phyloP scores from a whole-genome alignment of 345 rosid genomes.

The Citrus medica region DNA sequence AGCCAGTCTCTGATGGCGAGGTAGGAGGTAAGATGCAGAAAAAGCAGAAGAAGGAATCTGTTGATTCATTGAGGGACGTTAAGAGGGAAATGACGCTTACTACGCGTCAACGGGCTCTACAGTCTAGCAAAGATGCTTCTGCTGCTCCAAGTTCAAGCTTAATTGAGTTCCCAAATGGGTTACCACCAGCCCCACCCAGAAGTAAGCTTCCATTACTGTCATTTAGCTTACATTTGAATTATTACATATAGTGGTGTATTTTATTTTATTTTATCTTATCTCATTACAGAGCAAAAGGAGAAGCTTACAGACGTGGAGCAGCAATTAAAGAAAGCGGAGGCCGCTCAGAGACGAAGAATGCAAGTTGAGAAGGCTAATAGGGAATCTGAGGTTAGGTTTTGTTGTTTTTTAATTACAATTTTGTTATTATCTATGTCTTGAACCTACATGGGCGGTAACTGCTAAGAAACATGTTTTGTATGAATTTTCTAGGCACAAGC shows the following conservation, averaged over 20 bases:
- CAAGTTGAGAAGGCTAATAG: slow-evolving; percentile 90
- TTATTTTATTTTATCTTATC: neutral
- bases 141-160: slow-evolving; percentile 40
- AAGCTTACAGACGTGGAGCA: slow-evolving; percentile 78
- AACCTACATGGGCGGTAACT: neutral
- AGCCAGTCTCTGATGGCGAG: slow-evolving; percentile 47
- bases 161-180: slow-evolving; percentile 86
- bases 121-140: slow-evolving; percentile 64
- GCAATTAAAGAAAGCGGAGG: slow-evolving; percentile 88
- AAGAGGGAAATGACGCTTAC: slow-evolving; percentile 75
- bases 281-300: slow-evolving; percentile 72
- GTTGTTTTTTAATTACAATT: slow-evolving; percentile 5
- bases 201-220: slow-evolving; percentile 44
- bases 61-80: slow-evolving; percentile 48
- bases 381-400: slow-evolving; percentile 71
- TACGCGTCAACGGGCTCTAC: slow-evolving; percentile 88
- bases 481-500: slow-evolving; percentile 69
- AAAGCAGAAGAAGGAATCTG: slow-evolving; percentile 56
- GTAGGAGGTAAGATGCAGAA: slow-evolving; percentile 42
- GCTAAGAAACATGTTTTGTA: slow-evolving; percentile 10
- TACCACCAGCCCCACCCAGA: slow-evolving; percentile 90
- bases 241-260: slow-evolving; percentile 2
- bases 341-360: slow-evolving; percentile 84
- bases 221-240: neutral
- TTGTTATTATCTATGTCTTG: neutral